Conservation (phyloP, 192 early-diverging fungal genomes). For the Backusella psychrophila region DNA sequence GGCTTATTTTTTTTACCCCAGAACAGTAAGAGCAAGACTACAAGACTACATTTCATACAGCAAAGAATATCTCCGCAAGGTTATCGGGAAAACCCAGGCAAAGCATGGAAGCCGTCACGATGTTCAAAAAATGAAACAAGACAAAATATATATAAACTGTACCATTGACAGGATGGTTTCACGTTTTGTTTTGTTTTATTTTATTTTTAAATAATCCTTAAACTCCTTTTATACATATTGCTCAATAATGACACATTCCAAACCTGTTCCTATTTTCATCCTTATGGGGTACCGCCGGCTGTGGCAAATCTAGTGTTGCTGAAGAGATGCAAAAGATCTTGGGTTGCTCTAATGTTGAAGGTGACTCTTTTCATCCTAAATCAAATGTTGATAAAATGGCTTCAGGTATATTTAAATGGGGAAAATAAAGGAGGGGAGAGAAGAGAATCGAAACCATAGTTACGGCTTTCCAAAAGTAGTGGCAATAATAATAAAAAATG, state of each 20-base stretch:
- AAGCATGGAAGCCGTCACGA: background rate
- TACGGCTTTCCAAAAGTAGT: background rate
- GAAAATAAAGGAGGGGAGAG: background rate
- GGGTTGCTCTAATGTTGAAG: conserved; percentile 53
- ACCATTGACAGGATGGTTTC: background rate
- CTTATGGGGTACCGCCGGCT: conserved; percentile 65
- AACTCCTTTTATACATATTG: background rate
- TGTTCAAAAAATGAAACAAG: background rate
- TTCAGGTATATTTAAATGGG: conserved; percentile 32
- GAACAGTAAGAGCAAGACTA: background rate
- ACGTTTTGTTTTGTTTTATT: background rate
- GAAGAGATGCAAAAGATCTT: conserved; percentile 42
- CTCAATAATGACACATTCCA: background rate
- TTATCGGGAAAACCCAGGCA: background rate
- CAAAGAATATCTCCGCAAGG: background rate
- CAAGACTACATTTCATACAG: background rate
- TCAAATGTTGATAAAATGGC: conserved; percentile 62
- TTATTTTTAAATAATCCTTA: background rate
- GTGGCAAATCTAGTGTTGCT: conserved; percentile 61
- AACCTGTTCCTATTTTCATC: conserved; percentile 45
- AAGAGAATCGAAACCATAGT: background rate
- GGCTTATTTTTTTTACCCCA: background rate
- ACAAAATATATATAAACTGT: background rate
- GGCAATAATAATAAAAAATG: background rate
- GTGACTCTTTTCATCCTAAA: conserved; percentile 61